Percentiles rank a stretch among this genome's conserved stretches.
These are phyloP conservation scores for Aristolochia californica DNA, from an alignment of 164 flowering plant species.

Conservation along the genomic window DNA sequence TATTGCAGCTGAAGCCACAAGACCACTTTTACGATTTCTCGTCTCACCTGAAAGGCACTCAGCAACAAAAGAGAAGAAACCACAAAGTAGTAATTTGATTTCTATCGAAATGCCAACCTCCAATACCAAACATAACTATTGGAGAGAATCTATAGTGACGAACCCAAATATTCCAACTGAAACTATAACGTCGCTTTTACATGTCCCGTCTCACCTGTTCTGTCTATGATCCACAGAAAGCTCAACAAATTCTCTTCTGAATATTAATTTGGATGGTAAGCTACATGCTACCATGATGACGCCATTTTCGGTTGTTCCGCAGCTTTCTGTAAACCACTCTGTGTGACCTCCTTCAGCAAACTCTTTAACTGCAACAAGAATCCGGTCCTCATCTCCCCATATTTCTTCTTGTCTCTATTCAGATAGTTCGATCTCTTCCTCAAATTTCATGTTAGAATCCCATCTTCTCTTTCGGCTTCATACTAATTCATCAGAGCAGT, in stretches of 20 bases:
- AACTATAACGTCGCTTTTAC: neutral
- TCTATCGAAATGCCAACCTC: too few relatives aligned
- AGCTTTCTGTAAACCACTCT: slow-evolving; percentile 59
- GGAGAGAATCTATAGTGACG: too few relatives aligned
- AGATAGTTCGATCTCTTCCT: slow-evolving; percentile 31
- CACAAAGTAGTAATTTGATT: too few relatives aligned
- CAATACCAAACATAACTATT: too few relatives aligned
- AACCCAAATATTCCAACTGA: too few relatives aligned
- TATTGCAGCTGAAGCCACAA: too few relatives aligned
- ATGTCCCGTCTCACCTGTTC: neutral
- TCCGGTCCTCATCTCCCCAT: slow-evolving; percentile 68
- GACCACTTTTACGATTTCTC: too few relatives aligned
- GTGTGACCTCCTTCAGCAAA: slow-evolving; percentile 52
- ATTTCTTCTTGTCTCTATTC: slow-evolving; percentile 56
- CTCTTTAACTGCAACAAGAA: slow-evolving; percentile 36
- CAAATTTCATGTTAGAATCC: slow-evolving; percentile 70
- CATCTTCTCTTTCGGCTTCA: slow-evolving; percentile 59
- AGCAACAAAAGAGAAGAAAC: too few relatives aligned
- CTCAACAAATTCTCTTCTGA: slow-evolving; percentile 37
- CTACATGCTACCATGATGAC: slow-evolving; percentile 88
- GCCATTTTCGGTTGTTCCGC: slow-evolving; percentile 52
- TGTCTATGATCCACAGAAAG: slow-evolving; percentile 73
- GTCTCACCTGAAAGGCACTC: too few relatives aligned
- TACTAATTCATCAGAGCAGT: slow-evolving; percentile 47
- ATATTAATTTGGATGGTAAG: slow-evolving; percentile 52